These are phyloP conservation scores for Colletotrichum eleusines DNA, from an alignment of 2,329 filamentous ascomycete genomes.

Conservation along the genomic window DNA sequence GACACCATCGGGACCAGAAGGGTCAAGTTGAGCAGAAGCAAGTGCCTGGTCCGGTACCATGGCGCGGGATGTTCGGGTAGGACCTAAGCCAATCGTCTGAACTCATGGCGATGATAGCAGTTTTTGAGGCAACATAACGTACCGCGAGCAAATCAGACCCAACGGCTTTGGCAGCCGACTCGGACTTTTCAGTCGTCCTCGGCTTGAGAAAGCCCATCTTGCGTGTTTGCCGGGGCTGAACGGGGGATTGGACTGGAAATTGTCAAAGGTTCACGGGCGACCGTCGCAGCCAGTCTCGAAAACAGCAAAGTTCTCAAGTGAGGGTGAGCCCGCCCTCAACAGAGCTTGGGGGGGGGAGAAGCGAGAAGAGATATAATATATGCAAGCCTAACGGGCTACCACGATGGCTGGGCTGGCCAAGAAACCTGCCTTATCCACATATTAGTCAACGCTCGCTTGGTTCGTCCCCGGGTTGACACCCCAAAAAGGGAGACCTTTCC, in stretches of 20 bases:
- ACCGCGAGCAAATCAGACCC: conserved; percentile 34
- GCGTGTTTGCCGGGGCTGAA: conserved; percentile 17
- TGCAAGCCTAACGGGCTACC: background rate
- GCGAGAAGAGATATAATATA: conserved; percentile 27
- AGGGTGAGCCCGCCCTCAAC: background rate
- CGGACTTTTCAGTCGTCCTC: conserved; percentile 15
- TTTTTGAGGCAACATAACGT: conserved; percentile 8
- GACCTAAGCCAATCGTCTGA: conserved; percentile 45
- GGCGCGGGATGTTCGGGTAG: conserved; percentile 55
- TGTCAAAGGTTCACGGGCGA: background rate
- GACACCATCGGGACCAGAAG: conserved; percentile 58
- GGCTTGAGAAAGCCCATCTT: conserved; percentile 34
- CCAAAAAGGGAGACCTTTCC: conserved; percentile 22
- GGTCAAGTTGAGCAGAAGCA: conserved; percentile 58
- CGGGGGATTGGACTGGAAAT: conserved; percentile 18
- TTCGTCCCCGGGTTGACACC: conserved; percentile 28
- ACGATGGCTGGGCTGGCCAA: background rate
- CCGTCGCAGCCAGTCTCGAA: conserved; percentile 15
- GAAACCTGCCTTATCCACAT: background rate
- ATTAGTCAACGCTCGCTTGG: conserved; percentile 11
- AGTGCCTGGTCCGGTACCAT: conserved; percentile 58
- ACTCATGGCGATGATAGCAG: background rate
- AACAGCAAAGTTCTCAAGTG: conserved; percentile 29
- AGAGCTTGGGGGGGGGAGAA: background rate
- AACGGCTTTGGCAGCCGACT: conserved; percentile 23